phyloP scores from a whole-genome alignment of 495 filamentous ascomycete genomes.

The Aspergillus incahuasiensis region DNA sequence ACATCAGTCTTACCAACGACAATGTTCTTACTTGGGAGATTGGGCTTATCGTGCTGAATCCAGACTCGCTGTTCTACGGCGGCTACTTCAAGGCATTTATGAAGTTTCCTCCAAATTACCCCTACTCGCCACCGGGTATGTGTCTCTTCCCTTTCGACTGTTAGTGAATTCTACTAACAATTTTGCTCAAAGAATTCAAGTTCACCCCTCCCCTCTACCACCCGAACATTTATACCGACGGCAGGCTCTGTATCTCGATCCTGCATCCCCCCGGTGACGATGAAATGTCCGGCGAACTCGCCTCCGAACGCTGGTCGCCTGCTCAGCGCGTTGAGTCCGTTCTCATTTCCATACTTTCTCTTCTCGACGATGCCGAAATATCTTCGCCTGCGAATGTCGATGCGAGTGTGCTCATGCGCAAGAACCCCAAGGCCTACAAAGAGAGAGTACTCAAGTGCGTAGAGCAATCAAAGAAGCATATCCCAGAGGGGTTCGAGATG shows the following conservation, averaged over 20 bases:
- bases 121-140: slow-evolving; percentile 73
- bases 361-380: slow-evolving; percentile 91
- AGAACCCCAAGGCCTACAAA: slow-evolving; percentile 63
- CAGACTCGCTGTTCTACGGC: slow-evolving; percentile 84
- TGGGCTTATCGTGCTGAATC: slow-evolving; percentile 86
- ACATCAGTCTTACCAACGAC: slow-evolving; percentile 74
- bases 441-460: slow-evolving; percentile 63
- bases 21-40: slow-evolving; percentile 84
- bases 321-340: slow-evolving; percentile 92
- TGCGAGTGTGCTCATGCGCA: slow-evolving; percentile 79
- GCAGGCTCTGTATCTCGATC: slow-evolving; percentile 93
- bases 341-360: slow-evolving; percentile 84
- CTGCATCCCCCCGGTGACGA: slow-evolving; percentile 90
- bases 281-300: slow-evolving; percentile 82
- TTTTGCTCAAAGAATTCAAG: slow-evolving; percentile 57
- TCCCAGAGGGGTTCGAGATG: slow-evolving; percentile 80
- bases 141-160: background rate
- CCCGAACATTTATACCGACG: slow-evolving; percentile 89
- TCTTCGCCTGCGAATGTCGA: slow-evolving; percentile 94
- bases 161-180: background rate
- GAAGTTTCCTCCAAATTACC: slow-evolving; percentile 85
- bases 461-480: slow-evolving; percentile 66
- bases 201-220: slow-evolving; percentile 81
- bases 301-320: slow-evolving; percentile 87
- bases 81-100: slow-evolving; percentile 90